Conservation (phyloP, 352 stramenopile species). For the Elongisporangium anandrum region DNA sequence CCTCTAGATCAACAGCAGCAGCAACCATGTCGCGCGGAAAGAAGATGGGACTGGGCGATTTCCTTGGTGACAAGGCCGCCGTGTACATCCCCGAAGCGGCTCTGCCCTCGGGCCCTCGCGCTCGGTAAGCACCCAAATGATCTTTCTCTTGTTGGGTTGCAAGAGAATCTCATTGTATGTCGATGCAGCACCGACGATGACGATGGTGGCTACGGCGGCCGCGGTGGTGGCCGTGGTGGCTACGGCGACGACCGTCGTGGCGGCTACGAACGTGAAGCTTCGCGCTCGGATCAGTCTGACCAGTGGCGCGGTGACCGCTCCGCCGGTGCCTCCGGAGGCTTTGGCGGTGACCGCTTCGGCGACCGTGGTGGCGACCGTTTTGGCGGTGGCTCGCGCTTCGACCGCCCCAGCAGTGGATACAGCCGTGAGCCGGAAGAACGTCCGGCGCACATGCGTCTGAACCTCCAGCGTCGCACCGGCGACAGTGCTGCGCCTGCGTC, state of each 20-base stretch:
- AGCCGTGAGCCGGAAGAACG: slow-evolving; percentile 52
- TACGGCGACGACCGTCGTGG: slow-evolving; percentile 19
- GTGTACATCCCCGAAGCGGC: slow-evolving; percentile 53
- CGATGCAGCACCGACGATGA: slow-evolving; percentile 35
- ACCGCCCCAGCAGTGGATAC: slow-evolving; percentile 54
- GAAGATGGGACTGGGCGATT: slow-evolving; percentile 73
- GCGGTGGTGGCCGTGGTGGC: slow-evolving; percentile 13
- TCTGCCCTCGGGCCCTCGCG: slow-evolving; percentile 52
- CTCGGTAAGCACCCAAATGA: slow-evolving; percentile 7
- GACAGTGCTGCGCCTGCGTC: slow-evolving; percentile 15
- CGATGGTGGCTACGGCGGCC: slow-evolving; percentile 43
- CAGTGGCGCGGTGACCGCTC: slow-evolving; percentile 47
- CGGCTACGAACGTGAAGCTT: slow-evolving; percentile 35
- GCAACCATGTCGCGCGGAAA: slow-evolving; percentile 49
- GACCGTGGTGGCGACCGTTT: slow-evolving; percentile 27
- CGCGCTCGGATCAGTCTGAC: slow-evolving; percentile 42
- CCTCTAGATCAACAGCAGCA: neutral
- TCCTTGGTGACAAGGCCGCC: slow-evolving; percentile 60
- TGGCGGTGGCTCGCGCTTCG: slow-evolving; percentile 55
- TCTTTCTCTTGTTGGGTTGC: neutral
- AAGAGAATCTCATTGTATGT: neutral
- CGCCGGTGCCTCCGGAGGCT: slow-evolving; percentile 14
- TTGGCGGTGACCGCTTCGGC: slow-evolving; percentile 25
- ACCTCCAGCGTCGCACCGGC: slow-evolving; percentile 50
- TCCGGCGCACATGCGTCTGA: slow-evolving; percentile 73